Evolutionary conservation across 371 early-diverging fungal species (phyloP).

Genomic region (Apophysomyces ossiformis): DNA sequence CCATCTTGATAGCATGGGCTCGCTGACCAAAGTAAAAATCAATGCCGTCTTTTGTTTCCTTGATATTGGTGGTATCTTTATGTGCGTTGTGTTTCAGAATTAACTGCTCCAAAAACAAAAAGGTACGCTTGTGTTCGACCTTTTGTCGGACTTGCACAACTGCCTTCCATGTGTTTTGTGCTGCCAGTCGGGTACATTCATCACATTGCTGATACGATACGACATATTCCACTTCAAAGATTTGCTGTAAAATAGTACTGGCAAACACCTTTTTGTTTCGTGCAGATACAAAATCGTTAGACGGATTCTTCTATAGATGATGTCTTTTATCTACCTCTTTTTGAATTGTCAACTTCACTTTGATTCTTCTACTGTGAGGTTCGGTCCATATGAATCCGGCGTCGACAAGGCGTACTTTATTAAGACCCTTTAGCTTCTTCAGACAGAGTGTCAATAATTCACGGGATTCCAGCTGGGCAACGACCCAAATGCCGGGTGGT

Average conservation of each 20-base stretch:
- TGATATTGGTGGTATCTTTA: constrained; percentile 97
- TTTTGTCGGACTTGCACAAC: constrained; percentile 99
- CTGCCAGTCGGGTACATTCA: constrained; percentile 97
- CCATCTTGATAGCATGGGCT: constrained; percentile 94
- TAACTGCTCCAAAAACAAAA: constrained; percentile 98
- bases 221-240: constrained; percentile 94
- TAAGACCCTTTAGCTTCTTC: constrained; percentile 90
- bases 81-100: constrained; percentile 98
- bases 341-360: constrained; percentile 97
- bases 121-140: constrained; percentile 96
- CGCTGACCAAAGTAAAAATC: constrained; percentile 98
- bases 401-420: constrained; percentile 94
- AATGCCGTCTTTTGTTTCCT: constrained; percentile 96
- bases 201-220: constrained; percentile 96
- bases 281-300: not conserved
- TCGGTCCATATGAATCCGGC: constrained; percentile 99
- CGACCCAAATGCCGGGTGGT: constrained; percentile 95
- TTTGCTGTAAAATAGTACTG: constrained; percentile 94
- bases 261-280: constrained; percentile 74
- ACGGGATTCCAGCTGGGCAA: constrained; percentile 88
- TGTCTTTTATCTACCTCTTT: constrained; percentile 75
- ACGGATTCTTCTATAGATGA: not conserved
- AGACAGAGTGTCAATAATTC: constrained; percentile 96
- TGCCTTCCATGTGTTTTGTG: constrained; percentile 99
- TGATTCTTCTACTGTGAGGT: constrained; percentile 94